Conservation (phyloP, 495 filamentous ascomycete genomes). For the Delitschia confertaspora region DNA sequence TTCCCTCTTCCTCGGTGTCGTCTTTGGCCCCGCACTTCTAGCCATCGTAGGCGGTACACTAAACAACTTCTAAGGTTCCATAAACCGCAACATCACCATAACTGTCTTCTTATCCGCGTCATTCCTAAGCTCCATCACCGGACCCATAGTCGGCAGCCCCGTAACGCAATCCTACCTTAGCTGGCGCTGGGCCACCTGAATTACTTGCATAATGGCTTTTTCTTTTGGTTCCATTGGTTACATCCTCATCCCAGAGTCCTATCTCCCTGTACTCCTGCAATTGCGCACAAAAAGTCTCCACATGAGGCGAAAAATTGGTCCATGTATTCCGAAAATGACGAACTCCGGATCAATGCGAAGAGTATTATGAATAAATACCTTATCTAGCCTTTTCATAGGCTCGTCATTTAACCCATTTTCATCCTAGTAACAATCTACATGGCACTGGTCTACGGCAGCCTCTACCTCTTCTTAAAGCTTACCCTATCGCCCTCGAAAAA, state of each 20-base stretch:
- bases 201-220: conserved; percentile 49
- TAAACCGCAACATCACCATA: conserved; percentile 54
- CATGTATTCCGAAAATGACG: conserved; percentile 50
- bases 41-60: conserved; percentile 52
- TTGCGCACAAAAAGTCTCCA: conserved; percentile 47
- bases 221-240: conserved; percentile 39
- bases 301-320: conserved; percentile 52
- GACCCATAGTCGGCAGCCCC: conserved; percentile 32
- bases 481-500: conserved; percentile 31
- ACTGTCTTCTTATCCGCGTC: conserved; percentile 39
- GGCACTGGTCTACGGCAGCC: conserved; percentile 33
- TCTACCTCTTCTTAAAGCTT: conserved; percentile 36
- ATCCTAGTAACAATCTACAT: conserved; percentile 42
- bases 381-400: conserved; percentile 51
- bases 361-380: conserved; percentile 46
- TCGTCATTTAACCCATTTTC: conserved; percentile 53
- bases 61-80: conserved; percentile 53
- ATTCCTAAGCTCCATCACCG: conserved; percentile 29
- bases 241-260: conserved; percentile 52
- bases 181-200: conserved; percentile 47
- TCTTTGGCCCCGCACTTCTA: conserved; percentile 56
- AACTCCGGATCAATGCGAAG: conserved; percentile 39
- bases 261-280: conserved; percentile 47
- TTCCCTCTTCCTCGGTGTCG: conserved; percentile 51
- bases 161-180: conserved; percentile 31